Evolutionary conservation across 2,329 filamentous ascomycete species (phyloP).

Genomic region (Colletotrichum simmondsii): DNA sequence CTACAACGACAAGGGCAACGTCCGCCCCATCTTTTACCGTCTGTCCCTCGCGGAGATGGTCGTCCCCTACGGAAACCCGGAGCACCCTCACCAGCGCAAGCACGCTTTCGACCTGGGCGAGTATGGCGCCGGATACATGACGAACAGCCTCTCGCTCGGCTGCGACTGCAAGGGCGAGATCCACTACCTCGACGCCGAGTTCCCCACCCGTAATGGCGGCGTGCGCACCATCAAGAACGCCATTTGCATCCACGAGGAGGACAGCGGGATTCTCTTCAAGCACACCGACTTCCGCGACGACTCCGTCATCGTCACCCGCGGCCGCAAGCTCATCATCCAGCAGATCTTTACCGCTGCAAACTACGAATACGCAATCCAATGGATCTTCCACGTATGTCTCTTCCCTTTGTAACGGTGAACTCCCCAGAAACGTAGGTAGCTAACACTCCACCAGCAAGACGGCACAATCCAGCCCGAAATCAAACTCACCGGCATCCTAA

Average conservation of each 20-base stretch:
- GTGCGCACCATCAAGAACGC: conserved; percentile 89
- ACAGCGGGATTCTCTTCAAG: conserved; percentile 92
- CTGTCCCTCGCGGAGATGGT: conserved; percentile 94
- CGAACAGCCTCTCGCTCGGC: conserved; percentile 79
- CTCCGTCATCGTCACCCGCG: conserved; percentile 85
- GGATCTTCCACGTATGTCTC: conserved; percentile 80
- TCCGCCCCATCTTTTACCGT: conserved; percentile 86
- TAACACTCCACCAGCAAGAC: conserved; percentile 68
- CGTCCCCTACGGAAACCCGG: conserved; percentile 86
- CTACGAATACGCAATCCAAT: conserved; percentile 84
- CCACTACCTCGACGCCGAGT: conserved; percentile 89
- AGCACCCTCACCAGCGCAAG: conserved; percentile 83
- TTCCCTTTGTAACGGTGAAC: too few relatives aligned
- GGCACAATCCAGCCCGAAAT: conserved; percentile 93
- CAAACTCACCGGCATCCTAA: conserved; percentile 90
- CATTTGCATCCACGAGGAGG: conserved; percentile 95
- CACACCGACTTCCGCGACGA: conserved; percentile 94
- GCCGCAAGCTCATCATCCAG: conserved; percentile 85
- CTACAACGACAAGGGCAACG: conserved; percentile 84
- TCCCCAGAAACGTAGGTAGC: too few relatives aligned
- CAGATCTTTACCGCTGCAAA: conserved; percentile 96
- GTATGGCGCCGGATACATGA: conserved; percentile 86
- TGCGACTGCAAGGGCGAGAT: conserved; percentile 92
- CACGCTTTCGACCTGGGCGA: conserved; percentile 86
- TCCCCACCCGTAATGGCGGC: conserved; percentile 82